A percentile compares a stretch with the other conserved stretches of the same genome.
These are phyloP conservation scores for Cenococcum geophilum DNA, from an alignment of 495 filamentous ascomycete genomes.

Conservation along the genomic window DNA sequence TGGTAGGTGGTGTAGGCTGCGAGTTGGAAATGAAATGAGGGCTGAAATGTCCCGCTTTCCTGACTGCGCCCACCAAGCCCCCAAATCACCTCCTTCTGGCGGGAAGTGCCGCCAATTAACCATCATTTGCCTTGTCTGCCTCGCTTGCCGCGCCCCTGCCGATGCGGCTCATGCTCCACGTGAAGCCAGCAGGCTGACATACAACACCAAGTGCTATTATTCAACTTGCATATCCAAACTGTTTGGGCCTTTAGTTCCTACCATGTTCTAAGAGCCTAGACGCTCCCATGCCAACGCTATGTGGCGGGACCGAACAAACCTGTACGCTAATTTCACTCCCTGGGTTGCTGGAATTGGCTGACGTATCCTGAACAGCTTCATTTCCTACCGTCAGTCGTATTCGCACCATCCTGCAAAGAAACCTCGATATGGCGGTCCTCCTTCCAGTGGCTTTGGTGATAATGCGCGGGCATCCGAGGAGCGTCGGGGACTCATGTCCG, in stretches of 20 bases:
- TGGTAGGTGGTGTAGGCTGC: slow-evolving; percentile 7
- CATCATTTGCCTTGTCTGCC: background rate
- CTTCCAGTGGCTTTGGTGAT: slow-evolving; percentile 68
- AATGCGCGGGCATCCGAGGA: slow-evolving; percentile 60
- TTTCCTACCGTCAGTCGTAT: slow-evolving; percentile 98
- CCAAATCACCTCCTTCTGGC: slow-evolving; percentile 2
- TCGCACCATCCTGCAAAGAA: slow-evolving; percentile 89
- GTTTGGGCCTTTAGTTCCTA: background rate
- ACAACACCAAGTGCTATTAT: background rate
- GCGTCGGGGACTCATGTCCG: slow-evolving; percentile 78
- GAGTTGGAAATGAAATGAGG: slow-evolving; percentile 10
- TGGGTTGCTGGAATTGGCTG: slow-evolving; percentile 12
- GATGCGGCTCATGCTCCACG: background rate
- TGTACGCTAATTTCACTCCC: slow-evolving; percentile 52
- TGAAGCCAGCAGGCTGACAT: background rate
- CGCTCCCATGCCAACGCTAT: slow-evolving; percentile 48
- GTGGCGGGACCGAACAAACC: slow-evolving; percentile 98
- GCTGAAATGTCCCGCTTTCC: slow-evolving; percentile 27
- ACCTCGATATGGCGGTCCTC: slow-evolving; percentile 57
- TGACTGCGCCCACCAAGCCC: background rate
- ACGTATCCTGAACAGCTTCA: slow-evolving; percentile 57
- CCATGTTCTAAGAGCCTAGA: slow-evolving; percentile 25
- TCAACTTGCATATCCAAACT: background rate
- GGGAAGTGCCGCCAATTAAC: slow-evolving; percentile 10
- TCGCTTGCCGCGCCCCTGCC: background rate